Evolutionary conservation across 768 basidiomycete genomes (phyloP), one percentile per base, ranked within the genome.

Genomic region (Leccinellum albellum): DNA sequence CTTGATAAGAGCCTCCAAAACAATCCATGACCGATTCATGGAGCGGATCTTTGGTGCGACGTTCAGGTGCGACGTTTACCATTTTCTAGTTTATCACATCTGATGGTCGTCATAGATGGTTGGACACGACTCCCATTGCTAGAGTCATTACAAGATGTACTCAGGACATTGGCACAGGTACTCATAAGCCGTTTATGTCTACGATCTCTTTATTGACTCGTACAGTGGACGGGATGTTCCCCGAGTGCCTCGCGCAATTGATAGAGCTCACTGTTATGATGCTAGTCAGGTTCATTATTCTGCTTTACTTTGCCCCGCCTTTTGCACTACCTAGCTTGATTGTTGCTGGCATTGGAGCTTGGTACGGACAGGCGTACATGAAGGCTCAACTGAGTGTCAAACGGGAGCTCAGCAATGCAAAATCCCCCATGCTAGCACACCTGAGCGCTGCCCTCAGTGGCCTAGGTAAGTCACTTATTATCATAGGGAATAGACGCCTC

Each of bases 1-100:
- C 0, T 55, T 64, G 2, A 63, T 84, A 50, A 73, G 82, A 53
- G 86, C 86, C 2, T 84, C 84, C 4, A 73, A 76, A 54, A 66
- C 58, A 7, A 81, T 89, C 13, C 86, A 88, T 62, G 64, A 65
- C 23, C 69, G 75, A 55, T 75, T 89, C 1, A 59, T 87, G 4
- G 68, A 77, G 26, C 78, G 84, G 12, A 66, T 88, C 0, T 67
- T 88, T 14, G 78, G 82, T 5, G 81, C 84, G 4, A 87, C 87
- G 1, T 67, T 88, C 37, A 81, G 86, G 67, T 86, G 74, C 76
- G 75, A 79, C 32, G 76, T 78, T 33, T 52, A 42, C 28, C 44
- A 3, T 40, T 53, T 21, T 21, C 23, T 44, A 26, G 21, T 49
- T 13, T 8, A 69, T 72, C 3, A 75, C 76, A 21, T 37, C 66